Evolutionary conservation across 208 protist species (phyloP).

Genomic region (Acanthamoeba polyphaga): DNA sequence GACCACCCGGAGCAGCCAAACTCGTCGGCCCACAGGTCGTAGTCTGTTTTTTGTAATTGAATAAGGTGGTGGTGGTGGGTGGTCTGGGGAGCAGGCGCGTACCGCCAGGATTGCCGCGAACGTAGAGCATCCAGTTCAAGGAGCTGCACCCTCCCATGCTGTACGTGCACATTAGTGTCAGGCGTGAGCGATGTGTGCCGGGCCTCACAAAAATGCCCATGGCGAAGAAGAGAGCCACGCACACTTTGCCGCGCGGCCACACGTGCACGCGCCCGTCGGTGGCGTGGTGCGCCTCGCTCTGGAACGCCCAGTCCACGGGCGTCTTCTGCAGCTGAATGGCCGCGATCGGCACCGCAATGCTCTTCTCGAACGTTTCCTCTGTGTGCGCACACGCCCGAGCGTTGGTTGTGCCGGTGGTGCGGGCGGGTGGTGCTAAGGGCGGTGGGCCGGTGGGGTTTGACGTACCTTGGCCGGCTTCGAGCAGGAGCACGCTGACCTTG

Average conservation of each 20-base stretch:
- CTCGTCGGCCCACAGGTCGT: constrained; percentile 51
- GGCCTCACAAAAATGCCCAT: background rate
- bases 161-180: background rate
- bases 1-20: constrained; percentile 64
- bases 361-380: constrained; percentile 26
- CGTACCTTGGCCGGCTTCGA: constrained; percentile 62
- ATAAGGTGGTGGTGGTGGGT: background rate
- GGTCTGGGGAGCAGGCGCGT: background rate
- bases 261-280: constrained; percentile 38
- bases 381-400: background rate
- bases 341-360: constrained; percentile 60
- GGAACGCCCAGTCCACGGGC: constrained; percentile 56
- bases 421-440: too few species aligned
- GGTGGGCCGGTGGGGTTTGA: background rate
- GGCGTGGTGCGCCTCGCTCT: constrained; percentile 35
- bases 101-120: constrained; percentile 52
- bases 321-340: constrained; percentile 72
- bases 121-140: constrained; percentile 78
- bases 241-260: constrained; percentile 70
- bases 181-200: background rate
- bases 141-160: constrained; percentile 68
- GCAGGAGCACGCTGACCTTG: constrained; percentile 52
- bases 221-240: background rate
- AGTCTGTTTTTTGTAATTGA: background rate
- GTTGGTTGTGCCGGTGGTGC: background rate